These are phyloP conservation scores for Alternaria sp. DNA, from an alignment of 2,329 filamentous ascomycete genomes.

Conservation along the genomic window DNA sequence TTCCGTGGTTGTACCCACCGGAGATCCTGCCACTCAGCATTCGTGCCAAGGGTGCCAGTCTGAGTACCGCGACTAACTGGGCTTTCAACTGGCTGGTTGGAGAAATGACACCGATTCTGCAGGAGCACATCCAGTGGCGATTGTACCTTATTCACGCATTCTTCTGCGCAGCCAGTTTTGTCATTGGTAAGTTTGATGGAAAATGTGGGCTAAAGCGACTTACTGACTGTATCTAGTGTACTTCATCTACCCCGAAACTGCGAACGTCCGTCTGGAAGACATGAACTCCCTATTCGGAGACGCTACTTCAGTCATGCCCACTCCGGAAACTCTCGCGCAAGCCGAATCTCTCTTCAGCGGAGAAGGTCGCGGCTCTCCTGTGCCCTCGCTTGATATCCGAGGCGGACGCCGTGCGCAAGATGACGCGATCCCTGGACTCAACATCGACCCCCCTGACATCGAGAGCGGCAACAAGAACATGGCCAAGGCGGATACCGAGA, in stretches of 20 bases:
- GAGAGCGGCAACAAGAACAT: conserved; percentile 62
- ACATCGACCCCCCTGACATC: conserved; percentile 79
- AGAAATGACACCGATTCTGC: conserved; percentile 91
- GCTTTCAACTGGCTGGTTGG: conserved; percentile 98
- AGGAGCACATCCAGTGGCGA: conserved; percentile 92
- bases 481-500: conserved; percentile 37
- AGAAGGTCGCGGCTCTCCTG: conserved; percentile 71
- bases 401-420: conserved; percentile 56
- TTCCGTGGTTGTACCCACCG: conserved; percentile 98
- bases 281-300: conserved; percentile 97
- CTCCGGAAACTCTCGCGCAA: conserved; percentile 80
- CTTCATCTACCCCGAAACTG: conserved; percentile 97
- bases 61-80: conserved; percentile 98
- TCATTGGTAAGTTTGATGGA: conserved; percentile 77
- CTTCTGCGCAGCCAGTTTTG: conserved; percentile 94
- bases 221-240: conserved; percentile 71
- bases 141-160: conserved; percentile 96
- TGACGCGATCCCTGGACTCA: conserved; percentile 78
- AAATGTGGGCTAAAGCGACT: conserved; percentile 3
- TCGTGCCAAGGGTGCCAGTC: conserved; percentile 92
- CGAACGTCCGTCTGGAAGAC: conserved; percentile 92
- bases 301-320: conserved; percentile 82
- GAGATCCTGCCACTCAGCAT: conserved; percentile 98
- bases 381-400: conserved; percentile 78
- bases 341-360: conserved; percentile 81